Evolutionary conservation across 768 basidiomycete species (phyloP), one percentile per base, ranked within the genome.

Genomic region (Russula griseocarnosa): DNA sequence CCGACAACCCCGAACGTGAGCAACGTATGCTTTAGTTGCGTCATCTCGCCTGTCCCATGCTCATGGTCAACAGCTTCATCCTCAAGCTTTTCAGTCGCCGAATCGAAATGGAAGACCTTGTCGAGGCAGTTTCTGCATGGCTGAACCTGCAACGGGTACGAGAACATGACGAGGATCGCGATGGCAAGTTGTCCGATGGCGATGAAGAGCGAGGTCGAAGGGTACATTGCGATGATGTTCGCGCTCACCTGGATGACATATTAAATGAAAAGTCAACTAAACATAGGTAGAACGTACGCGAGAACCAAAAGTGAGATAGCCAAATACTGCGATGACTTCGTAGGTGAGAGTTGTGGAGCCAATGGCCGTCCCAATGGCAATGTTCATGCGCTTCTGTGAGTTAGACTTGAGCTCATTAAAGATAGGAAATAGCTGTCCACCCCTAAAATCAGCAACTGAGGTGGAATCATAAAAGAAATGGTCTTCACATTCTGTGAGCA

Each of bases 221-320:
- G 90, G 71, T 93, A 94, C 91, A 96, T 97, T 26, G 92, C 92
- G 68, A 98, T 91, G 70, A 98, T 90, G 76, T 98, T 97, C 44
- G 88, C 84, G 36, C 90, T 88, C 67, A 98, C 93, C 86, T 91
- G 69, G 3, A 55, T 16, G 50, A 8, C 26, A 13, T 36, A 13
- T 36, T 13, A 36, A 36, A 36, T 24, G 38, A 26, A 4, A 50
- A 53, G 2, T 30, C 36, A 11, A n/a, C 11, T 36, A 14, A 13
- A 18, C 28, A 46, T 18, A 34, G 24, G 36, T 24, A 28, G 9
- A 26, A 73, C 81, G 55, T 55, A 89, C 92, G 73, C 84, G 89
- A 54, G 86, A 87, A 1, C 95, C 95, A 74, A 98, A 98, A 0
- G 95, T 97, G 58, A 98, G 78, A 73, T 98, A 98, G 0, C 94